Base-by-base conservation (phyloP, 495 filamentous ascomycete species). In the Amphirosellinia nigrospora region DNA sequence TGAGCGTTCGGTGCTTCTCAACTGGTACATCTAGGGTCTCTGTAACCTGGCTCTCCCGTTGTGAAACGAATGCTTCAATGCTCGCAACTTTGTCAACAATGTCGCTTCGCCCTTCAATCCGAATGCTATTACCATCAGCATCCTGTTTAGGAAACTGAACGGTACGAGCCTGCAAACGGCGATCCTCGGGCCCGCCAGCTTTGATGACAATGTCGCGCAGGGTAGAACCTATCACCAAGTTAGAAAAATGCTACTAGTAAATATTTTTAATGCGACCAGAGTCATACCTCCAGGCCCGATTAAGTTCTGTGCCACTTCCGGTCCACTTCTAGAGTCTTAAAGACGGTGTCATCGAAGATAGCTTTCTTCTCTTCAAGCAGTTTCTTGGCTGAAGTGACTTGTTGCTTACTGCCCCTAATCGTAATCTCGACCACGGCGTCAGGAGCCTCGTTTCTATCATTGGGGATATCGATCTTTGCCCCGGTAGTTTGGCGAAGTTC, bases 301-400 rank as follows among this genome's bases (percentile, higher is more conserved):
- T 48, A 99, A 82, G 34, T 90, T 89, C 91, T 91, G 83, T 99
- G 96, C 77, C 94, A 89, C 81, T 94, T 95, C 83, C 92, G 92
- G 68, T 97, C 94, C 5, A 99, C 90, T 23, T 94, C 90, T 39
- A 99, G 86, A 26, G 89, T 93, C 82, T 90, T 90, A 19, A 90
- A 89, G 64, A 97, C 86, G 16, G 89, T 97, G 67, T 95, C 88
- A 75, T 98, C 94, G 72, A 97, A 97, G 52, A 92, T 85, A 53
- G 87, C 90, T 63, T 89, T 90, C 76, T 94, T 94, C 80, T 95
- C 90, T 76, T 94, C 88, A 60, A 98, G 82, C 32, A 94, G 80
- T 83, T 92, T 92, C 89, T 96, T 95, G 5, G 96, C 95, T 38
- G 93, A 90, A 30, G 92, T 89, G 66, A 98, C 96, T 71, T 95